Conservation (phyloP, 108 stramenopile genomes). For the Poteriospumella lacustris region DNA sequence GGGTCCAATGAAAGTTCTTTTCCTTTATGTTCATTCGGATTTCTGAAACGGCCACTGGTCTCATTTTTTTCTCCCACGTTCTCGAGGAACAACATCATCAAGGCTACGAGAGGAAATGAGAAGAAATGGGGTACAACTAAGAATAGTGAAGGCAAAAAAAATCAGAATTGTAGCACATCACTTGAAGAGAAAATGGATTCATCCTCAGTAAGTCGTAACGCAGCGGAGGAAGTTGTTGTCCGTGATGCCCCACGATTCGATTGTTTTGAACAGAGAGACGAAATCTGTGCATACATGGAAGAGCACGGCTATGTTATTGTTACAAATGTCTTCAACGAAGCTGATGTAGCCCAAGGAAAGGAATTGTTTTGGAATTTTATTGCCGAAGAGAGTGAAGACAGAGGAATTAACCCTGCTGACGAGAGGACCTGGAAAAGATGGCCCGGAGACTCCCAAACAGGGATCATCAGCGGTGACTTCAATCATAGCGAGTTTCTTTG, state of each 20-base stretch:
- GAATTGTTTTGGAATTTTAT: neutral
- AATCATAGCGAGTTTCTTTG: slow-evolving; percentile 10
- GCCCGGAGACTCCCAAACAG: neutral
- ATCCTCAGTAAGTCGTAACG: no score
- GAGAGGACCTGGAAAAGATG: neutral
- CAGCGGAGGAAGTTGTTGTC: no score
- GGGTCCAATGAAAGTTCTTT: neutral
- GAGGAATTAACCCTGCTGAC: neutral
- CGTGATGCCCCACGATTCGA: neutral
- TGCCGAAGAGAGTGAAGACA: neutral
- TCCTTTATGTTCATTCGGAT: no score
- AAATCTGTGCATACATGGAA: neutral
- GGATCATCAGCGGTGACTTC: neutral
- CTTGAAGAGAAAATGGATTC: no score
- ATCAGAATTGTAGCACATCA: no score
- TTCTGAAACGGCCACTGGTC: no score
- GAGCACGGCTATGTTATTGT: neutral
- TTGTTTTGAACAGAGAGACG: neutral
- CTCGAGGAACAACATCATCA: no score
- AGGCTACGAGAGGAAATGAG: no score
- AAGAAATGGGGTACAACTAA: no score
- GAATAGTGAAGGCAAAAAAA: no score
- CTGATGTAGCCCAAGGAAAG: neutral
- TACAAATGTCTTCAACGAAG: neutral
- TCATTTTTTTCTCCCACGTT: no score